Conservation (phyloP, 2,329 filamentous ascomycete species). For the Diaporthe capsici region DNA sequence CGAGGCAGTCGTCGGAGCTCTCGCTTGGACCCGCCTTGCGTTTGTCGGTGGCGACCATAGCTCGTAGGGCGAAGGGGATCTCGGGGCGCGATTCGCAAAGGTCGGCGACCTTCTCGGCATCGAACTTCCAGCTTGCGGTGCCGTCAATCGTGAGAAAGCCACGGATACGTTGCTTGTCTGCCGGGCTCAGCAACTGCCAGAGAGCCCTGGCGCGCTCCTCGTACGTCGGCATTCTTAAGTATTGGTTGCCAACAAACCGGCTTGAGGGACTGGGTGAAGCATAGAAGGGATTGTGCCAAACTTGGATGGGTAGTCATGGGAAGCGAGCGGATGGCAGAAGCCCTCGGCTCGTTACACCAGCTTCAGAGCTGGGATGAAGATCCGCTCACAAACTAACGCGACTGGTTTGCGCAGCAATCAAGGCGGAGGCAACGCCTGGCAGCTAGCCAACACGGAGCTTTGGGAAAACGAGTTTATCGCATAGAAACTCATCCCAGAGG, state of each 20-base stretch:
- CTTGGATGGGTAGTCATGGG: neutral
- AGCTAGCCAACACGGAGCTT: too few species aligned
- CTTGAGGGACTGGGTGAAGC: neutral
- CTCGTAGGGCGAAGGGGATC: neutral
- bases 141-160: neutral
- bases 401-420: too few species aligned
- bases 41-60: neutral
- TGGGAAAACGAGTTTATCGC: too few species aligned
- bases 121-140: neutral
- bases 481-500: too few species aligned
- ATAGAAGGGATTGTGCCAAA: neutral
- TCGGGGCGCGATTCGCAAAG: neutral
- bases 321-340: neutral
- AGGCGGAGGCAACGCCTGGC: too few species aligned
- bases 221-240: neutral
- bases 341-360: neutral
- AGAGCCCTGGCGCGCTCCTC: neutral
- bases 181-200: neutral
- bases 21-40: neutral
- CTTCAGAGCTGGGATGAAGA: neutral
- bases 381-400: neutral
- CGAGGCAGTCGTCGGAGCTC: neutral
- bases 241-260: neutral
- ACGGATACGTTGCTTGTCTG: neutral
- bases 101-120: neutral